Base-by-base conservation (phyloP, 352 stramenopile genomes). In the Phytophthora quininea region DNA sequence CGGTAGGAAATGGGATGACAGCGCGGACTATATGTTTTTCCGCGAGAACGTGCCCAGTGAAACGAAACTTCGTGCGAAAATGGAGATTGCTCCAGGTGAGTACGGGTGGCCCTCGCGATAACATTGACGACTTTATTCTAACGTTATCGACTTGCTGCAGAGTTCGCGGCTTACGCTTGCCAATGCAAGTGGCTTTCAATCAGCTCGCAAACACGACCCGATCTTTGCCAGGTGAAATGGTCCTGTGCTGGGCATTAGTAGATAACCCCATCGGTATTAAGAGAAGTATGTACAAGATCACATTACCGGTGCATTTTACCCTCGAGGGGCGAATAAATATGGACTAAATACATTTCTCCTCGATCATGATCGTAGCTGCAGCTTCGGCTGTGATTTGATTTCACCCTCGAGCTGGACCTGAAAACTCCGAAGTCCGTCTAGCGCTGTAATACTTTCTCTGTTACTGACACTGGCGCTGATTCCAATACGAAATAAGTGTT, bases 1-100 rank as follows among this genome's bases (percentile, higher is more conserved):
- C 30, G 27, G 48, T 58, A 92, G 82, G 53, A 89, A 89, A 67
- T 95, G 85, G 85, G 76, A 74, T 53, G 54, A 64, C 15, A 90
- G 63, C 52, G 87, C 77, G 5, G 87, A 95, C 50, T 95, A 93
- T 69, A 95, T 92, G 84, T 92, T 95, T 60, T 93, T 93, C 54
- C 80, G 85, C 43, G 87, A 95, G 58, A 93, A 93, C 47, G 76
- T 89, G 24, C 85, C 85, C 9, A 93, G 80, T 46, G 84, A 91
- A 64, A 48, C 68, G 40, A 93, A 91, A 60, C 67, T 93, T 27
- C 67, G 80, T 8, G 78, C 68, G 4, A 89, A 90, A 42, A 87
- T 93, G 84, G 80, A 92, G 48, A 54, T 58, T 7, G 61, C 64
- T 8, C 64, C 76, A 47, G 84, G 84, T 92, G 38, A 57, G 59